These are phyloP conservation scores for Torulaspora quercuum DNA, from an alignment of 805 yeast genomes.

Conservation along the genomic window DNA sequence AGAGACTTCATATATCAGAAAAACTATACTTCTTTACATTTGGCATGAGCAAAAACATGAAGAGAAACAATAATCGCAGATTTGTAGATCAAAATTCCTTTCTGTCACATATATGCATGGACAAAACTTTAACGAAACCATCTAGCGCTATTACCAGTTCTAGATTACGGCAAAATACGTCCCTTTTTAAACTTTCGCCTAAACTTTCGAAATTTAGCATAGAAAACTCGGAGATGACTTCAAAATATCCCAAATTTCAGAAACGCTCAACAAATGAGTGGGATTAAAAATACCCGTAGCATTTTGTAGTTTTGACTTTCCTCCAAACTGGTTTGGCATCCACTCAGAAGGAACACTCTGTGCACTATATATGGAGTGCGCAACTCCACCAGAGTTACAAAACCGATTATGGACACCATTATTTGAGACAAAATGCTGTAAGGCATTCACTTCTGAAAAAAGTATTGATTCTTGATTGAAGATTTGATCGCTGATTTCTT, in stretches of 20 bases:
- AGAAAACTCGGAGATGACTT: constrained; percentile 1
- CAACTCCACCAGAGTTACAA: constrained; percentile 3
- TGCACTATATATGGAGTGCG: constrained; percentile 2
- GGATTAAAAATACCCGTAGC: constrained; percentile 1
- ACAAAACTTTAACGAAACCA: constrained; percentile 1
- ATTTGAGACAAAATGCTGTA: constrained; percentile 2
- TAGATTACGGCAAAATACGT: not conserved
- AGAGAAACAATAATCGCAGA: constrained; percentile 1
- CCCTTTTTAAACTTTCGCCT: not conserved
- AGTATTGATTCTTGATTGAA: constrained; percentile 2
- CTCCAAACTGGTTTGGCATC: constrained; percentile 1
- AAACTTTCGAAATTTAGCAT: not conserved
- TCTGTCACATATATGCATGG: constrained; percentile 4
- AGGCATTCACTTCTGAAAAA: constrained; percentile 2
- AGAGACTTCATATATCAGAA: not conserved
- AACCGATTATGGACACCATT: constrained; percentile 3
- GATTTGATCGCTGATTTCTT: constrained; percentile 3
- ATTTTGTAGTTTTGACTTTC: constrained; percentile 1
- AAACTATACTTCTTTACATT: constrained; percentile 3
- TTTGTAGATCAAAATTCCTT: constrained; percentile 3
- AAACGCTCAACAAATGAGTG: constrained; percentile 1
- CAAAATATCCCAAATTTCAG: constrained; percentile 3
- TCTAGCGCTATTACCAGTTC: constrained; percentile 2
- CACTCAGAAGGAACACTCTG: constrained; percentile 3
- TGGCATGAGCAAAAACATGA: not conserved